Base-by-base conservation (phyloP, 139 green algal genomes). In the Coelastrella sp. region DNA sequence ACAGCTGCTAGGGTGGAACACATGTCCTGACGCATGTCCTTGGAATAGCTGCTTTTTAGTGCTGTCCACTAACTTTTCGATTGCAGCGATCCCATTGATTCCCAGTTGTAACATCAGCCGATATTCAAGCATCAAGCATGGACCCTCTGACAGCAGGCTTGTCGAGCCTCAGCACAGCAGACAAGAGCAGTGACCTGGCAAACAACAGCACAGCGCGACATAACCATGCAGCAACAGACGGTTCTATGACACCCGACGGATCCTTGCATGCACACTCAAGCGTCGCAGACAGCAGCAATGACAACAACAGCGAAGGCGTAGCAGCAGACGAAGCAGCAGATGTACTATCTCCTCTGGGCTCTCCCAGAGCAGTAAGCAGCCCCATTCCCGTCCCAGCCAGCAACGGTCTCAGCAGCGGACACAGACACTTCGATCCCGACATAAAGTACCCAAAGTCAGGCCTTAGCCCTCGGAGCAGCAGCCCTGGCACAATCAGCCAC, bases 61-160 rank as follows among this genome's bases (percentile, higher is more conserved):
- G 32, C 61, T 71, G 10, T 71, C 61, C 61, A 71, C 61, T 71
- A 71, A 19, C n/a, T n/a, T n/a, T 19, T 71, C 61, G 11, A 19
- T 71, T 71, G 61, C 8, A 71, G 61, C n/a, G n/a, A n/a, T n/a
- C n/a, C n/a, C n/a, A n/a, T n/a, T 71, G 61, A 19, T 10, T 2
- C 11, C 11, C 61, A 71, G 32, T 47, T 71, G 61, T 2, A 71
- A 10, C 8, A 19, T 13, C 61, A 71, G 61, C 10, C 8, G 61
- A 71, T 13, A 71, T 47, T 47, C 32, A 47, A 47, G 32, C 32
- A 87, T 47, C 32, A 47, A 47, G 32, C 32, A 87, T 87, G 81
- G 81, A 87, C 81, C 81, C 81, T 13, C 54, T 87, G 47, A 78
- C 81, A 87, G 81, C 81, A 61, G 81, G 22, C 76, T 64, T 82